phyloP scores from a whole-genome alignment of 2,329 filamentous ascomycete species.

The Colletotrichum sublineola region DNA sequence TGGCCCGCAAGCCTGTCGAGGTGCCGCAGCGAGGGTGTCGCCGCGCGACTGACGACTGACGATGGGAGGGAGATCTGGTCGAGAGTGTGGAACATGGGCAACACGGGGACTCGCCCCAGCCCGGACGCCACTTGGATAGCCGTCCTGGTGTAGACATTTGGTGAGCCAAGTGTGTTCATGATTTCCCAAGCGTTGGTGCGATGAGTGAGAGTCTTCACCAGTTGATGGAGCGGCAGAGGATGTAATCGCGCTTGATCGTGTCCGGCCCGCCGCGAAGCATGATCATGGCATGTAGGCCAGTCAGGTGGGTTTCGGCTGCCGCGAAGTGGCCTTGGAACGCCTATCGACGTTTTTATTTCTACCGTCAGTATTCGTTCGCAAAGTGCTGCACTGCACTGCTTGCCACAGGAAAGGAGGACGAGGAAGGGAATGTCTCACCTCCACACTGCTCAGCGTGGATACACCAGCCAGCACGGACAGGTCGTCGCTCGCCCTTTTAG shows the following conservation, averaged over 20 bases:
- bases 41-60: conserved; percentile 27
- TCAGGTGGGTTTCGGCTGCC: conserved; percentile 40
- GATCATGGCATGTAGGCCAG: conserved; percentile 39
- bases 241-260: conserved; percentile 42
- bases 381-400: neutral
- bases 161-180: conserved; percentile 7
- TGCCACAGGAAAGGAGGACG: too few relatives aligned
- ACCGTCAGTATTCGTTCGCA: neutral
- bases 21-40: conserved; percentile 31
- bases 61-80: conserved; percentile 40
- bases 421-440: conserved; percentile 6
- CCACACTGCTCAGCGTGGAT: conserved; percentile 39
- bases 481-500: conserved; percentile 22
- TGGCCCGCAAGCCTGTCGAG: conserved; percentile 34
- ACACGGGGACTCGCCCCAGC: conserved; percentile 37
- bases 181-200: neutral
- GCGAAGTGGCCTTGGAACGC: conserved; percentile 42
- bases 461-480: conserved; percentile 34
- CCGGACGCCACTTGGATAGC: conserved; percentile 43
- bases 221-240: conserved; percentile 43
- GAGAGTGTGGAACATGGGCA: conserved; percentile 43
- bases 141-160: conserved; percentile 16
- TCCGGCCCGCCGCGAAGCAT: conserved; percentile 37
- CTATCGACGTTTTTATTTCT: conserved; percentile 4
- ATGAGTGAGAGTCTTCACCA: conserved; percentile 27